A percentile compares a stretch with the other conserved stretches of the same genome.
Conservation (phyloP, 257 asterid species). For the Coffea canephora region DNA sequence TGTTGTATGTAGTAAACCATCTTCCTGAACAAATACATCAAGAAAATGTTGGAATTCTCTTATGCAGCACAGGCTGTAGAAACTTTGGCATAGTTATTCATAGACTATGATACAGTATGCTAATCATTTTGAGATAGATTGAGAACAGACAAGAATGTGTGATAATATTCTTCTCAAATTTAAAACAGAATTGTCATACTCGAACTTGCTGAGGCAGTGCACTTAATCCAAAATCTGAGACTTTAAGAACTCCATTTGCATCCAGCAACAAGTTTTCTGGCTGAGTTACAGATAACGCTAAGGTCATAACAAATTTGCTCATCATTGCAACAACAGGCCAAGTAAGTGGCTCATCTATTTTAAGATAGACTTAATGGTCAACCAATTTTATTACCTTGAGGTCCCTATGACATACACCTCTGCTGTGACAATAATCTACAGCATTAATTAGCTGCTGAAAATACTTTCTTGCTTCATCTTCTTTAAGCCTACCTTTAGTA, state of each 20-base stretch:
- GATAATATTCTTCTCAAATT: background rate
- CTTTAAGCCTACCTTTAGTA: conserved; percentile 81
- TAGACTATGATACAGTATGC: background rate
- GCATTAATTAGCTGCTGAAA: conserved; percentile 96
- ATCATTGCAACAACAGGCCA: background rate
- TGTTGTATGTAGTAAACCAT: conserved; percentile 94
- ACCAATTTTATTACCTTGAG: conserved; percentile 51
- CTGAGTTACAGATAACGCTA: conserved; percentile 25
- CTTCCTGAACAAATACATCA: conserved; percentile 55
- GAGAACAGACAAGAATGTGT: background rate
- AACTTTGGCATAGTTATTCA: background rate
- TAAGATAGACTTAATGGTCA: background rate
- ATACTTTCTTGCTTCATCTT: conserved; percentile 90
- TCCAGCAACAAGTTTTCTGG: conserved; percentile 91
- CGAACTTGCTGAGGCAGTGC: conserved; percentile 97
- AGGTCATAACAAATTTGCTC: background rate
- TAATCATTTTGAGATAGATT: background rate
- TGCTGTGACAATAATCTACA: conserved; percentile 91
- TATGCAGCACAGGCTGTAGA: background rate
- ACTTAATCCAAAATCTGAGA: conserved; percentile 92
- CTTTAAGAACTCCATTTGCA: conserved; percentile 74
- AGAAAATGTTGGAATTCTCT: conserved; percentile 5
- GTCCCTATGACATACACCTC: conserved; percentile 93
- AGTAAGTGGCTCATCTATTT: background rate
- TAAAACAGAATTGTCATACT: conserved; percentile 30